These are phyloP conservation scores for Aspergillus pseudoglaucus DNA, from an alignment of 2,329 filamentous ascomycete species.

Conservation along the genomic window DNA sequence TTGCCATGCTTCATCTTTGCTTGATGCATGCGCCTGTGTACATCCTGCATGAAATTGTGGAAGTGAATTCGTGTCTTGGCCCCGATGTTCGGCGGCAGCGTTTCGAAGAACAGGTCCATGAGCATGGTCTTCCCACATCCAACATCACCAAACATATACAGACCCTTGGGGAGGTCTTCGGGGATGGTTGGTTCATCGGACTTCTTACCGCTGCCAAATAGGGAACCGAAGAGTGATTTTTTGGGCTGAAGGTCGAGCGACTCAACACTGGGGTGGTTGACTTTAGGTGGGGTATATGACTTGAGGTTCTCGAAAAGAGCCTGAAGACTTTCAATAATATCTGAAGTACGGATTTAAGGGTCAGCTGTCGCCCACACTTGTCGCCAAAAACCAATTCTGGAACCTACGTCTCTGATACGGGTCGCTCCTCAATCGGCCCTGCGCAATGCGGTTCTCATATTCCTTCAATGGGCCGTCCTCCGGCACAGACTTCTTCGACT, in stretches of 20 bases:
- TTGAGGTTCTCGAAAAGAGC: conserved; percentile 78
- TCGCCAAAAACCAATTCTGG: not conserved
- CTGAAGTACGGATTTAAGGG: conserved; percentile 36
- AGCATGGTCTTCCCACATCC: conserved; percentile 98
- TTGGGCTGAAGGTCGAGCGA: conserved; percentile 53
- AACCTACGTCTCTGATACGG: conserved; percentile 75
- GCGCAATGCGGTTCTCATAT: conserved; percentile 74
- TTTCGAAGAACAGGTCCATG: conserved; percentile 98
- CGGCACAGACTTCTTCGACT: not conserved
- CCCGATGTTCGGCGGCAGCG: conserved; percentile 69
- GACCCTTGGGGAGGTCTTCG: conserved; percentile 69
- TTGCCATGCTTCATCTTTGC: conserved; percentile 85
- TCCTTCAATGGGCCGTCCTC: conserved; percentile 69
- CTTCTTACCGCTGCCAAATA: conserved; percentile 32
- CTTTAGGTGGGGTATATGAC: conserved; percentile 64
- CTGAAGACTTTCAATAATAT: conserved; percentile 82
- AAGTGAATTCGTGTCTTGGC: conserved; percentile 94
- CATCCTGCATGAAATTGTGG: conserved; percentile 99
- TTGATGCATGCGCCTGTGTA: conserved; percentile 82
- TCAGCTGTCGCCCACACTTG: not conserved
- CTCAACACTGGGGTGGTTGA: conserved; percentile 71
- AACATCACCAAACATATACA: conserved; percentile 95
- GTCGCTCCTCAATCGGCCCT: conserved; percentile 73
- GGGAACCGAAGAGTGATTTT: conserved; percentile 45
- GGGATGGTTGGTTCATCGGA: conserved; percentile 49